Evolutionary conservation across 495 filamentous ascomycete species (phyloP).

Genomic region (Oleoguttula mirabilis): DNA sequence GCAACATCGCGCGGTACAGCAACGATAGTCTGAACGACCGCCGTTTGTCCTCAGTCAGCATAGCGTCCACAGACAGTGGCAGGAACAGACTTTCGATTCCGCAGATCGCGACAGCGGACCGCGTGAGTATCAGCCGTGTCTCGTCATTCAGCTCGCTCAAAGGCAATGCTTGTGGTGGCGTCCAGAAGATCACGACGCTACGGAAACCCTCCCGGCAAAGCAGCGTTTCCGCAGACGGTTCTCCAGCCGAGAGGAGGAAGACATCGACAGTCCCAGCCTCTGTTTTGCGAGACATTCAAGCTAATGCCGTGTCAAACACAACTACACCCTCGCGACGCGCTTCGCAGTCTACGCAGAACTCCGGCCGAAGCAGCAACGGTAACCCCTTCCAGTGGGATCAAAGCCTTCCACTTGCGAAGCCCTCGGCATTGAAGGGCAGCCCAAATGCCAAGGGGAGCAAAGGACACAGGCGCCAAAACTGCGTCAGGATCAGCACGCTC

Average conservation of each 20-base stretch:
- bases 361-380: slow-evolving; percentile 17
- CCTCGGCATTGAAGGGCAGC: slow-evolving; percentile 23
- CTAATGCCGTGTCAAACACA: not conserved
- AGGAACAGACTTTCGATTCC: slow-evolving; percentile 13
- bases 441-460: slow-evolving; percentile 16
- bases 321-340: slow-evolving; percentile 11
- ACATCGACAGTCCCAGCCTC: not conserved
- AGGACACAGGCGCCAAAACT: slow-evolving; percentile 23
- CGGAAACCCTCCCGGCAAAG: slow-evolving; percentile 3
- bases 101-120: slow-evolving; percentile 15
- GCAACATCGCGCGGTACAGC: slow-evolving; percentile 15
- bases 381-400: slow-evolving; percentile 25
- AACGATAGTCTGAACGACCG: not conserved
- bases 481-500: slow-evolving; percentile 23
- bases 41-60: slow-evolving; percentile 11
- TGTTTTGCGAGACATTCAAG: too few relatives aligned
- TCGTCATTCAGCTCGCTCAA: slow-evolving; percentile 10
- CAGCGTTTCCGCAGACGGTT: slow-evolving; percentile 16
- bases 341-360: slow-evolving; percentile 13
- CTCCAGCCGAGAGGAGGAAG: slow-evolving; percentile 20
- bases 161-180: not conserved
- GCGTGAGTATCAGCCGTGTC: slow-evolving; percentile 13
- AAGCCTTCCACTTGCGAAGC: slow-evolving; percentile 12
- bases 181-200: slow-evolving; percentile 9
- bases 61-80: slow-evolving; percentile 1